Conservation (phyloP, 2,329 filamentous ascomycete species). For the Diaporthe sp. region DNA sequence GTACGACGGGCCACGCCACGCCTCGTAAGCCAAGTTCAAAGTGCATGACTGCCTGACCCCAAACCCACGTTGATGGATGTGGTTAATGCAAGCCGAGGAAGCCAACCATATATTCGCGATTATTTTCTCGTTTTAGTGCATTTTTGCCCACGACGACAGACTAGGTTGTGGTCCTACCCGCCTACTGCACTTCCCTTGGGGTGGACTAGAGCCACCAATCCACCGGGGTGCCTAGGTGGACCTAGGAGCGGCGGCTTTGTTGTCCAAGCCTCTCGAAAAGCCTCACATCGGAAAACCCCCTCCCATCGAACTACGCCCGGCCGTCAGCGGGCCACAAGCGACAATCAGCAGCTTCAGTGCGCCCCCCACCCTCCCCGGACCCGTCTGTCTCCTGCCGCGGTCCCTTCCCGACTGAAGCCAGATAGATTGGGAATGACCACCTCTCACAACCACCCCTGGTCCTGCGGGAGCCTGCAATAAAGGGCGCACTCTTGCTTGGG, state of each 20-base stretch:
- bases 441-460: conserved; percentile 20
- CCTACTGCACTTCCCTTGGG: conserved; percentile 10
- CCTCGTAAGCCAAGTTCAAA: conserved; percentile 27
- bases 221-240: conserved; percentile 19
- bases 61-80: conserved; percentile 23
- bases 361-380: neutral
- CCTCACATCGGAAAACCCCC: conserved; percentile 33
- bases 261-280: conserved; percentile 19
- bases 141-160: conserved; percentile 4
- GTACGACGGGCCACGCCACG: conserved; percentile 22
- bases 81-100: conserved; percentile 21
- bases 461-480: conserved; percentile 26
- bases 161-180: neutral
- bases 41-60: conserved; percentile 23
- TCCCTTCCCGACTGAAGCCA: conserved; percentile 28
- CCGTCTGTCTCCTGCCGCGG: conserved; percentile 16
- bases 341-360: conserved; percentile 14
- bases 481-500: conserved; percentile 28
- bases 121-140: conserved; percentile 31
- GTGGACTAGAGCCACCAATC: conserved; percentile 28
- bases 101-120: conserved; percentile 28
- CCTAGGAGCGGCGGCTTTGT: conserved; percentile 33
- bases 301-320: conserved; percentile 26
- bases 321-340: conserved; percentile 35
- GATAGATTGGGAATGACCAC: conserved; percentile 35